These are phyloP conservation scores for Endoconidiophora polonica DNA, from an alignment of 2,329 filamentous ascomycete species.

Conservation along the genomic window DNA sequence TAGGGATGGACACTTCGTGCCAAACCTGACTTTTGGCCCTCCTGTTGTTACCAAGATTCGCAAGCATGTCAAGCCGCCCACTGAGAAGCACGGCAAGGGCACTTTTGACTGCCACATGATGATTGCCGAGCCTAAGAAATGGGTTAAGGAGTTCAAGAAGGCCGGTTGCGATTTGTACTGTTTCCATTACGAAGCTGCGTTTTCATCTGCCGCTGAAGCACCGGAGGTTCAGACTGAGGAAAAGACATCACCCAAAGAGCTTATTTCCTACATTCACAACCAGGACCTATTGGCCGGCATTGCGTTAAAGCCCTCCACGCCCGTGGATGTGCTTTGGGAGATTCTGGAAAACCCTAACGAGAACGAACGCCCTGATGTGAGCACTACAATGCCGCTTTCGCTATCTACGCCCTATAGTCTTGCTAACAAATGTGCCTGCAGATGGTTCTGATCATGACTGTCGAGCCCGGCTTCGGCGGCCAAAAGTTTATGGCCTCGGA, in stretches of 20 bases:
- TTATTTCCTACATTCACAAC: conserved; percentile 83
- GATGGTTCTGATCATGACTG: conserved; percentile 99
- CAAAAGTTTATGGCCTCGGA: conserved; percentile 98
- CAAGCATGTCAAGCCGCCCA: conserved; percentile 62
- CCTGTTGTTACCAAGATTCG: conserved; percentile 92
- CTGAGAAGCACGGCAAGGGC: conserved; percentile 54
- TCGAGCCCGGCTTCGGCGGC: conserved; percentile 90
- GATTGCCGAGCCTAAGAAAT: conserved; percentile 98
- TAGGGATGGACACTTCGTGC: conserved; percentile 97
- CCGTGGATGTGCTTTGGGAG: conserved; percentile 82
- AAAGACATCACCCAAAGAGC: conserved; percentile 65
- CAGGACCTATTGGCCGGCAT: conserved; percentile 80
- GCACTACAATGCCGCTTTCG: conserved; percentile 20
- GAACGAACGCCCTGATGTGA: conserved; percentile 74
- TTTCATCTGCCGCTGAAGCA: conserved; percentile 69
- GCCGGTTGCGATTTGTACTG: conserved; percentile 98
- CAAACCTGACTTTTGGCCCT: conserved; percentile 93
- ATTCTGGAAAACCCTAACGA: conserved; percentile 58
- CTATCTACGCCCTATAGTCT: background rate
- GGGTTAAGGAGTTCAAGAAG: conserved; percentile 87
- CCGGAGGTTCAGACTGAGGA: conserved; percentile 52
- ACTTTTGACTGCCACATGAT: conserved; percentile 99
- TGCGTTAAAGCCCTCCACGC: conserved; percentile 84
- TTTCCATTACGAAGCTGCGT: conserved; percentile 96
- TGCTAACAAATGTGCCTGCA: conserved; percentile 22